Base-by-base conservation (phyloP, 1,284 basidiomycete species). In the Erythrobasidium hasegawianum region DNA sequence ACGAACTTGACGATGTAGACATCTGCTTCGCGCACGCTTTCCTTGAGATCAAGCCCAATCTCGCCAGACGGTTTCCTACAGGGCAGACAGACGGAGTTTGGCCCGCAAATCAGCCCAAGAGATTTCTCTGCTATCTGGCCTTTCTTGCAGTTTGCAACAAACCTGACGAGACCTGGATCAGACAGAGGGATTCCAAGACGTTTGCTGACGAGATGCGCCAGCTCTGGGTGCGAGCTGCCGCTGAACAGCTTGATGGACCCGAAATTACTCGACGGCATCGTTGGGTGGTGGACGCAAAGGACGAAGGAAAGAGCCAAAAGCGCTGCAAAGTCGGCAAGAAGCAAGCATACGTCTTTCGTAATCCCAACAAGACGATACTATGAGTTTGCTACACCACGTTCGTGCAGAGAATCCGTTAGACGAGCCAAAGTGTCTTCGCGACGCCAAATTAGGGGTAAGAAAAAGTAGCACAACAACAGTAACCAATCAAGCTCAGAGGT, bases 11-110 rank as follows among this genome's bases (percentile, higher is more conserved):
- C 87, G 78, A 98, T 97, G 82, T 98, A 98, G 64, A 98, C 96
- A 79, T 98, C 96, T 79, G 92, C 90, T 80, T 98, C 95, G 67
- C 95, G 89, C 38, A 98, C 96, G 64, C 90, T 93, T 80, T 98
- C 96, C 66, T 84, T 83, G 76, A 98, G 45, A 29, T 53, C 47
- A 1, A 55, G 50, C 9, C 26, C 49, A 47, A 40, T 90, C 80
- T 97, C 94, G 69, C 94, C 94, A 70, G 94, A 89, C 16, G 89
- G 89, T 75, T 90, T 95, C 20, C 43, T 47, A 24, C 9, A 22
- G 24, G 7, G 20, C 20, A 58, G 24, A 29, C 20, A 58, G 24
- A 8, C 10, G 1, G 22, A 55, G 5, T 18, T 33, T 20, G 76
- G 87, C 86, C 53, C 86, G 86, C 59, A 97, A 86, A 72, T 89